Evolutionary conservation across 331 rosid genomes (phyloP), one percentile per base, ranked within the genome.

Genomic region (Quercus lobata): DNA sequence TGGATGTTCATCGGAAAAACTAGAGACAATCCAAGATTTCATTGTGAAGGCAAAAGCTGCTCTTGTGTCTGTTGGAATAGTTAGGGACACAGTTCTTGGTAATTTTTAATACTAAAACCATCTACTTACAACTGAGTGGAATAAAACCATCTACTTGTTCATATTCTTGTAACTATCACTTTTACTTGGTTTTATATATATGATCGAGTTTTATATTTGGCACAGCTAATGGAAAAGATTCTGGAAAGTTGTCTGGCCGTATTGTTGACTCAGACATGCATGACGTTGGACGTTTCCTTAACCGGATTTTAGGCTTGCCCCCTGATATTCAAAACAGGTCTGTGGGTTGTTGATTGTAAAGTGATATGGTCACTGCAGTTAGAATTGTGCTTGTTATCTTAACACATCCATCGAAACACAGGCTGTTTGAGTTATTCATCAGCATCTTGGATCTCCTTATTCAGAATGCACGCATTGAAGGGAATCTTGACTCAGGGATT

Each of bases 211-310:
- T 79, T 79, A 44, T 24, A 72, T 78, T 78, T 82, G 30, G 44
- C 76, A 81, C 85, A 96, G 99, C 86, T 65, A 86, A 82, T 80
- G 94, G 93, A 68, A 92, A 87, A 87, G 94, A 92, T 83, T 77
- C 82, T 73, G 97, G 96, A 75, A 94, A 81, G 89, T 69, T 84
- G 18, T 76, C 89, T 78, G 94, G 98, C 52, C 97, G 97, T 57
- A 93, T 96, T 58, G 83, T 91, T 85, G 99, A 96, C 80, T 96
- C 99, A 21, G 98, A 96, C 82, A 93, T 90, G 98, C 96, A 93
- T n/a, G 99, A 96, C 71, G 97, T 96, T 76, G 98, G 99, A 9
- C 93, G 99, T 79, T 96, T 96, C 83, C 97, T 96, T 84, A 96
- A 96, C 85, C 91, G 99, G 55, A 87, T 96, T 81, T 87, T 96